Evolutionary conservation across 164 flowering plant species (phyloP).

Genomic region (Dillenia suffruticosa): DNA sequence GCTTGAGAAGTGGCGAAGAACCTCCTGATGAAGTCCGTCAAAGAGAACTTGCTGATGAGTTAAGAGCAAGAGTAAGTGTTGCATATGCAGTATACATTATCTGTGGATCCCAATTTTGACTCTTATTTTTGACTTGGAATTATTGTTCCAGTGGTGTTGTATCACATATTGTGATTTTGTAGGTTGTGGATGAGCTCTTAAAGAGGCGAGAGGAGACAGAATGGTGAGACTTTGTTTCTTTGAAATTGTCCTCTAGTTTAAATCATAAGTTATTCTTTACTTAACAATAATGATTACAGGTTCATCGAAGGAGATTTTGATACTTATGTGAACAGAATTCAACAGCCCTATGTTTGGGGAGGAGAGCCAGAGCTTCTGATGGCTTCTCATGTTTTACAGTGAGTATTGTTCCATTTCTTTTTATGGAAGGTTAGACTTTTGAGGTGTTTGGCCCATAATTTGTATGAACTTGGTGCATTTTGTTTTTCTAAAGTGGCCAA

Average conservation of each 20-base stretch:
- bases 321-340: slow-evolving; percentile 57
- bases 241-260: not conserved
- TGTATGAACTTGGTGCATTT: too few species aligned
- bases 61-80: slow-evolving; percentile 64
- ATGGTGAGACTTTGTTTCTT: slow-evolving; percentile 34
- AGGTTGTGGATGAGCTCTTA: slow-evolving; percentile 83
- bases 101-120: too few species aligned
- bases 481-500: too few species aligned
- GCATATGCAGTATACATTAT: too few species aligned
- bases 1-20: slow-evolving; percentile 66
- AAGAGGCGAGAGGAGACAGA: slow-evolving; percentile 81
- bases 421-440: too few species aligned
- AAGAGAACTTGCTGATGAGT: slow-evolving; percentile 79
- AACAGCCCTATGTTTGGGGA: slow-evolving; percentile 71
- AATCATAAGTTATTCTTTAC: not conserved
- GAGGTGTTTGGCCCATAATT: too few species aligned
- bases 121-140: too few species aligned
- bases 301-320: slow-evolving; percentile 84
- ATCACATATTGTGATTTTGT: not conserved
- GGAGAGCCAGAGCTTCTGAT: slow-evolving; percentile 84
- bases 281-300: slow-evolving; percentile 28
- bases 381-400: slow-evolving; percentile 83
- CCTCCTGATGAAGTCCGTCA: slow-evolving; percentile 72
- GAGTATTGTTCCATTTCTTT: slow-evolving; percentile 15
- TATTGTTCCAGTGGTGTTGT: too few species aligned